Percentiles rank a stretch among this genome's conserved stretches.
Conservation (phyloP, 495 filamentous ascomycete genomes). For the Hypomontagnella monticulosa region DNA sequence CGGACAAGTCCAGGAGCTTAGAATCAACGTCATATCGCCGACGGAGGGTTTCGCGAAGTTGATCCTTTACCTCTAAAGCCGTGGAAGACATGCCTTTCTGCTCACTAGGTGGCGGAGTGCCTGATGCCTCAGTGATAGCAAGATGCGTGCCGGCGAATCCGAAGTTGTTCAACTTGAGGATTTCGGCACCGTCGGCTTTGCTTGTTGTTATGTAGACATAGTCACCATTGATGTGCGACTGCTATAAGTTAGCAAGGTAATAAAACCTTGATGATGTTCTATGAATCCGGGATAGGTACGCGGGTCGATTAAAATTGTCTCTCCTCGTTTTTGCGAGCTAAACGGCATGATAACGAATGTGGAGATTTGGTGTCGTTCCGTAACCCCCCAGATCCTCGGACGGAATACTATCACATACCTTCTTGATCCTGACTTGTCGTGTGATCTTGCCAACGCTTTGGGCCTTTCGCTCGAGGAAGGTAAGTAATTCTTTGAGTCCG, state of each 20-base stretch:
- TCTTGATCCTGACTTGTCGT: slow-evolving; percentile 73
- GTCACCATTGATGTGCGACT: slow-evolving; percentile 78
- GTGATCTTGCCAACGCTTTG: slow-evolving; percentile 62
- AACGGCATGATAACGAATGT: slow-evolving; percentile 62
- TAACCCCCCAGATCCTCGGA: slow-evolving; percentile 53
- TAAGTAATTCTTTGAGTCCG: slow-evolving; percentile 73
- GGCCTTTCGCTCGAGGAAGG: slow-evolving; percentile 85
- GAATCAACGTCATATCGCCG: slow-evolving; percentile 73
- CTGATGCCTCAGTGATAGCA: slow-evolving; percentile 55
- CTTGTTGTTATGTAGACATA: slow-evolving; percentile 72
- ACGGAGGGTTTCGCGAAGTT: slow-evolving; percentile 66
- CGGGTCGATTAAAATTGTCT: slow-evolving; percentile 48
- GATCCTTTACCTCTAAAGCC: slow-evolving; percentile 54
- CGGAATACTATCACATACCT: slow-evolving; percentile 74
- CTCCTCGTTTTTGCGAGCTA: slow-evolving; percentile 60
- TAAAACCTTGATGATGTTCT: slow-evolving; percentile 60
- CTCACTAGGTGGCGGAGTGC: slow-evolving; percentile 39
- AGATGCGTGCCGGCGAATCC: slow-evolving; percentile 71
- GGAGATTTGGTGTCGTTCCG: slow-evolving; percentile 50
- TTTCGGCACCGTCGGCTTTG: slow-evolving; percentile 66
- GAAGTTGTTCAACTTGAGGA: slow-evolving; percentile 71
- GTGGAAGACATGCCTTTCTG: slow-evolving; percentile 50
- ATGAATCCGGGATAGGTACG: slow-evolving; percentile 49
- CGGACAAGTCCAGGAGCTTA: slow-evolving; percentile 83
- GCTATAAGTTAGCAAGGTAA: slow-evolving; percentile 76